Evolutionary conservation across 306 rosid genomes (phyloP), one percentile per base, ranked within the genome.

Genomic region (Fagus crenata): DNA sequence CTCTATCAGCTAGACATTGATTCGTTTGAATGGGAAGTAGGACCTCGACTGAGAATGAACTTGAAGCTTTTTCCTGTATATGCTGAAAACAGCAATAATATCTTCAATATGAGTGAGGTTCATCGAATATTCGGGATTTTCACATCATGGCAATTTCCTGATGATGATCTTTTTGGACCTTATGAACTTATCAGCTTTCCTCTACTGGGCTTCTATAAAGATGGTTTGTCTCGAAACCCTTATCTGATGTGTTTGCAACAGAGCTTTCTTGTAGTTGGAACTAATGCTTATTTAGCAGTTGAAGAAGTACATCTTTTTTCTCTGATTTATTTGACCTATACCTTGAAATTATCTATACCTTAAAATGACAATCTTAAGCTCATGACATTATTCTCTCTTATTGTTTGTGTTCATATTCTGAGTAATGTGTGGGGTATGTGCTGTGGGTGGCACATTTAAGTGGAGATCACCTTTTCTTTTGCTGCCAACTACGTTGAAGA

Each of bases 41-140:
- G 96, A 49, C 97, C 97, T 85, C 92, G 99, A 41, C 76, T 96
- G 71, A 35, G 78, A 70, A 85, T 96, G 90, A 8, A 46, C 51
- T 86, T 96, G 87, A 92, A 89, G 85, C 69, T 96, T 63, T 92
- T 91, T 73, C 99, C 99, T 17, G 49, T 32, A 5, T 85, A 75
- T 80, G 78, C 53, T 60, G 73, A 70, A 61, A 53, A 0, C 71
- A 59, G 2, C 67, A 81, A 61, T 46, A 2, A 2, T 49, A 9
- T 0, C 12, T 96, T 93, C 86, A 89, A 86, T 60, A 3, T 0
- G 0, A 87, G 87, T 1, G 98, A 95, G 86, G 80, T 95, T 77
- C 46, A 5, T 63, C 82, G 97, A 80, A 41, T 95, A 78, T 77
- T 35, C 67, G 5, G 39, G 81, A 77, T 32, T 87, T 92, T 90